phyloP scores from a whole-genome alignment of 2,329 filamentous ascomycete species.

The Aspergillus carbonarius region DNA sequence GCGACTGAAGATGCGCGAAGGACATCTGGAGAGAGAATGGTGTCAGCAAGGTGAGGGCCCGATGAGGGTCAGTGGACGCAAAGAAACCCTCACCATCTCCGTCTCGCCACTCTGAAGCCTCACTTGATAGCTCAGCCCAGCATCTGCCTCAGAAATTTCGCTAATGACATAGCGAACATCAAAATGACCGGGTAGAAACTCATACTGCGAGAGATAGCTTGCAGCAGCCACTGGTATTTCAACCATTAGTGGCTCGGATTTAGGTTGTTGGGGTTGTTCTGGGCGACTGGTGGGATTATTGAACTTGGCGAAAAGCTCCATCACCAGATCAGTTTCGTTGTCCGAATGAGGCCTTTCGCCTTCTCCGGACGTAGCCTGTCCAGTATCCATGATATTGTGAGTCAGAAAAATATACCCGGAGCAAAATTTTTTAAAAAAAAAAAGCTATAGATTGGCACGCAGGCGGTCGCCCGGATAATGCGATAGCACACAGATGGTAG shows the following conservation, averaged over 20 bases:
- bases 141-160: constrained; percentile 23
- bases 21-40: constrained; percentile 26
- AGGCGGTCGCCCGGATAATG: too few species aligned
- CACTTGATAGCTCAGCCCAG: constrained; percentile 31
- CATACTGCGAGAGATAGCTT: constrained; percentile 32
- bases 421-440: too few species aligned
- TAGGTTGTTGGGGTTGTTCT: background rate
- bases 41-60: constrained; percentile 2
- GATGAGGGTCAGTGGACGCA: background rate
- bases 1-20: constrained; percentile 23
- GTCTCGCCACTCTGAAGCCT: constrained; percentile 38
- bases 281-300: background rate
- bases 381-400: background rate
- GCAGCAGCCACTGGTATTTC: constrained; percentile 33
- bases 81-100: constrained; percentile 31
- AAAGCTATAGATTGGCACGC: too few species aligned
- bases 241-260: constrained; percentile 16
- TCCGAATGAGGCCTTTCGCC: background rate
- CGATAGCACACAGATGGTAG: too few species aligned
- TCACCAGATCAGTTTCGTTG: constrained; percentile 18
- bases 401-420: background rate
- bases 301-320: constrained; percentile 21
- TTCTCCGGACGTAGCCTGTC: too few species aligned
- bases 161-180: constrained; percentile 31
- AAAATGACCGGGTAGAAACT: constrained; percentile 42